Evolutionary conservation across 352 stramenopile genomes (phyloP).

Genomic region (Pythium plurisporium): DNA sequence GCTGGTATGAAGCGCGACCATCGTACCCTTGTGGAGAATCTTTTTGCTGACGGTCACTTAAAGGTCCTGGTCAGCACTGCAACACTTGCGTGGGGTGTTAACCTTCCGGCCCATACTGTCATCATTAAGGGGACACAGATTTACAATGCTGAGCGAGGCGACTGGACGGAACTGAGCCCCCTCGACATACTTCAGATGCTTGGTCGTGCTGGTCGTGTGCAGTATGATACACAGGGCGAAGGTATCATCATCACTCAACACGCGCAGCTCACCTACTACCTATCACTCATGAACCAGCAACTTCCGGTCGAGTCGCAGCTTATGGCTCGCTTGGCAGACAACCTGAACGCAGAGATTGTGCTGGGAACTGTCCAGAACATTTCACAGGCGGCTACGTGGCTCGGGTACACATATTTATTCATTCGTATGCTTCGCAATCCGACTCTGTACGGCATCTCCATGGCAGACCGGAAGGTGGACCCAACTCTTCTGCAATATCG

Average conservation of each 20-base stretch:
- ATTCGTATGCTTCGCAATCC: conserved; percentile 99
- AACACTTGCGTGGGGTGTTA: conserved; percentile 99
- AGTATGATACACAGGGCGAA: conserved; percentile 98
- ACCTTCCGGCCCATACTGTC: conserved; percentile 98
- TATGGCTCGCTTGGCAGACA: conserved; percentile 94
- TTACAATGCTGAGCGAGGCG: conserved; percentile 97
- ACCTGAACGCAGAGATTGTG: conserved; percentile 99
- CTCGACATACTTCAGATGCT: conserved; percentile 99
- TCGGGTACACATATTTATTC: conserved; percentile 99
- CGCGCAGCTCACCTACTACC: conserved; percentile 98
- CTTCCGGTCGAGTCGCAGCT: conserved; percentile 99
- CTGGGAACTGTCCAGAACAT: conserved; percentile 94
- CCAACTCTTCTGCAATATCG: conserved; percentile 93
- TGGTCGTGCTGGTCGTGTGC: conserved; percentile 95
- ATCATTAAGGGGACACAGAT: conserved; percentile 99
- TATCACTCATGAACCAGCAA: conserved; percentile 99
- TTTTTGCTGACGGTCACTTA: conserved; percentile 97
- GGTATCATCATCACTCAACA: conserved; percentile 99
- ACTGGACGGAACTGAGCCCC: conserved; percentile 97
- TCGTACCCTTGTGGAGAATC: conserved; percentile 97
- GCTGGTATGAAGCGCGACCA: conserved; percentile 97
- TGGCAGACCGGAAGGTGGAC: conserved; percentile 87
- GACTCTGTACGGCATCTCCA: conserved; percentile 93
- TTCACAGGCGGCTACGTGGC: conserved; percentile 95
- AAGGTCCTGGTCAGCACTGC: conserved; percentile 97